These are phyloP conservation scores for Galerina sulciceps DNA, from an alignment of 768 basidiomycete genomes.

Conservation along the genomic window DNA sequence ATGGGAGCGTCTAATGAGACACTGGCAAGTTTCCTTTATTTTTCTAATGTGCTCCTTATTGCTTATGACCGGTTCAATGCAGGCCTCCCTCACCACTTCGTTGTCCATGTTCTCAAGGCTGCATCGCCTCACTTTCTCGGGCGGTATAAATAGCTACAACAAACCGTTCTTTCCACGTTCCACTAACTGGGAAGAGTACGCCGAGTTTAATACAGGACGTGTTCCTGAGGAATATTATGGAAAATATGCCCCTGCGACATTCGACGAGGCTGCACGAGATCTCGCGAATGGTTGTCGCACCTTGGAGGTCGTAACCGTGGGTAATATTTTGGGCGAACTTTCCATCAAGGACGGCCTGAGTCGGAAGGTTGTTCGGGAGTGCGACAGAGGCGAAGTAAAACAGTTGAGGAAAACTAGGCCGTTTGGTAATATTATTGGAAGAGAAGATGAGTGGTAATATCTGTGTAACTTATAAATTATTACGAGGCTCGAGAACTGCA, in stretches of 20 bases:
- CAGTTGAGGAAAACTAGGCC: no score
- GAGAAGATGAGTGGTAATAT: no score
- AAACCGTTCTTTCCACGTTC: conserved; percentile 1
- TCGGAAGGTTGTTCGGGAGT: no score
- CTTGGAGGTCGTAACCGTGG: neutral
- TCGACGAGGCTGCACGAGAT: neutral
- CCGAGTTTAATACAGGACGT: neutral
- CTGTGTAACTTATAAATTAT: no score
- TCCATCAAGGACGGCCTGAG: no score
- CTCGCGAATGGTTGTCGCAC: neutral
- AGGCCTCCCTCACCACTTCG: neutral
- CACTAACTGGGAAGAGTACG: neutral
- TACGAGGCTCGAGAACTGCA: no score
- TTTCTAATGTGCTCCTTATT: neutral
- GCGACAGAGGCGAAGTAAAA: no score
- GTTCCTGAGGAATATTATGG: neutral
- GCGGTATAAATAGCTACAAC: neutral
- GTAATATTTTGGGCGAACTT: no score
- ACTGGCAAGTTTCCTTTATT: neutral
- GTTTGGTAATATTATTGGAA: no score
- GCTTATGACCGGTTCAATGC: neutral
- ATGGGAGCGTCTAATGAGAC: neutral
- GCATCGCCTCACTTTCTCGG: neutral
- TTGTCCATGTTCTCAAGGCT: neutral
- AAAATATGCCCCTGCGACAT: neutral